Percentiles rank a stretch among this genome's conserved stretches.
Conservation (phyloP, 1,284 basidiomycete species). For the Leccinum insolens region DNA sequence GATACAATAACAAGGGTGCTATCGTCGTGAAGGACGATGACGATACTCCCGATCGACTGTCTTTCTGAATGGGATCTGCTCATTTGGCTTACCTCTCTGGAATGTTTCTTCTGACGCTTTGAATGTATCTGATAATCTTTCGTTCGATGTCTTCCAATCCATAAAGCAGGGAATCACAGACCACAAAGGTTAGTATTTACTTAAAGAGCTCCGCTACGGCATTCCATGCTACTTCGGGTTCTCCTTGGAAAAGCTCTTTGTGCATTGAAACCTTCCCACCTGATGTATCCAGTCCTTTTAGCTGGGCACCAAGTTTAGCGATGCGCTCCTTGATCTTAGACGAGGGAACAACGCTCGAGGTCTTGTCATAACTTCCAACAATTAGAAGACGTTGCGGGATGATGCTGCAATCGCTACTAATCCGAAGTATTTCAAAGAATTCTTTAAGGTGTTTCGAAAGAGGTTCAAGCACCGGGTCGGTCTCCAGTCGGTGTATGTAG, state of each 20-base stretch:
- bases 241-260: conserved; percentile 12
- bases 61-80: background rate
- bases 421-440: background rate
- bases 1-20: conserved; percentile 37
- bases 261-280: conserved; percentile 15
- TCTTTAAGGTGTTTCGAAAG: conserved; percentile 10
- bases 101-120: background rate
- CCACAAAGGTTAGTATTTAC: background rate
- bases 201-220: conserved; percentile 17
- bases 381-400: conserved; percentile 7
- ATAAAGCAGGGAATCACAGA: background rate
- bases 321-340: conserved; percentile 10
- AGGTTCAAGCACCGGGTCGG: conserved; percentile 16
- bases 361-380: conserved; percentile 17
- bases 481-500: conserved; percentile 30
- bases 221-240: conserved; percentile 19
- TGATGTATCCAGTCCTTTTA: background rate
- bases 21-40: conserved; percentile 47
- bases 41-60: background rate
- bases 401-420: background rate
- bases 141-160: background rate
- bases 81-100: background rate
- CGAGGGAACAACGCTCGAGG: conserved; percentile 7
- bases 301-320: background rate
- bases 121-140: background rate